Base-by-base conservation (phyloP, 2,329 filamentous ascomycete species). In the Albophoma yamanashiensis region DNA sequence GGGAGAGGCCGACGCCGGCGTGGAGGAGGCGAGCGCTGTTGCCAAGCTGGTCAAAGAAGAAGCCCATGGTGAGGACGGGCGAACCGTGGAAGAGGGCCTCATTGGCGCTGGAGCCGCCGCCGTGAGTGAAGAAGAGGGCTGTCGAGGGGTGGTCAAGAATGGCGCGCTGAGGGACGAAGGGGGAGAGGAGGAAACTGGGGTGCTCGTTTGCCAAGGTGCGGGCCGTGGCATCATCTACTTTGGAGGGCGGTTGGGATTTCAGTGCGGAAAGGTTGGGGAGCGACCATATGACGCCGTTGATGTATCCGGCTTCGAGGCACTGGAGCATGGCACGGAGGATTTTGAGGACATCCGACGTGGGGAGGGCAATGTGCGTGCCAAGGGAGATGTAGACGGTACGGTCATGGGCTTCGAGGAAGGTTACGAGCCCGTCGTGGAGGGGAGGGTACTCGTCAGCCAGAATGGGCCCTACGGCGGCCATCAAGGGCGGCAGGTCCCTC, bases 31-130 rank as follows among this genome's bases (percentile, higher is more conserved):
- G 70, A 4, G 70, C 64, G 4, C 67, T 69, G 60, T 78, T 78
- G 15, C 67, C 67, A 9, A 75, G 67, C 61, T 79, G 77, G 57
- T 78, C 77, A 40, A 73, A 75, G 66, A 74, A 78, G 61, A 74
- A 71, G 0, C 70, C 70, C 25, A 78, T 67, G 1, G 63, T 60
- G 0, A 79, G 61, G 58, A 75, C 68, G 0, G 71, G 71, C 1
- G 66, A 71, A 0, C 75, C 75, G 56, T 77, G 74, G 60, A 71
- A 78, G 2, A 73, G 60, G 2, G 68, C 70, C 62, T 78, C 76
- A 55, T 78, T 78, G 38, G 72, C 74, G 40, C 71, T 74, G 15
- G 72, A 75, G 0, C 71, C 71, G 7, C 76, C 76, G 3, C 73
- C 76, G 53, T 78, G 76, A 0, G 74, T 78, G 38, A 76, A 66